Percentiles rank a stretch among this genome's conserved stretches.
Conservation (phyloP, 768 basidiomycete genomes). For the Xerocomellus intermedius region DNA sequence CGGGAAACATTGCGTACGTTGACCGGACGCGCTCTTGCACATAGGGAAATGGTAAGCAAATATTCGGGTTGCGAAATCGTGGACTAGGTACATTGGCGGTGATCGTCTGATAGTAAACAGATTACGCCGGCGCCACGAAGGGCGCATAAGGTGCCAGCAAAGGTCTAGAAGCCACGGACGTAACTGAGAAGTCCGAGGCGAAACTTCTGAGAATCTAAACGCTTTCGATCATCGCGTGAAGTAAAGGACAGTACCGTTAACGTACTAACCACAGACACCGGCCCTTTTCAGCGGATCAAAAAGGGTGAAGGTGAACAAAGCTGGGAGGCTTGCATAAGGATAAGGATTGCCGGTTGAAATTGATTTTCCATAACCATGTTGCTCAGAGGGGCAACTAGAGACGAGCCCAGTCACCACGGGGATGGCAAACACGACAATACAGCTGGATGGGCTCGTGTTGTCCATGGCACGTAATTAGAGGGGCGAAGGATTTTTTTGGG, state of each 20-base stretch:
- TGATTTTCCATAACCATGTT: slow-evolving; percentile 14
- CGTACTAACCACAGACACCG: slow-evolving; percentile 14
- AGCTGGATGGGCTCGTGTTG: not conserved
- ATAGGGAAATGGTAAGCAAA: slow-evolving; percentile 15
- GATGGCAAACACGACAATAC: not conserved
- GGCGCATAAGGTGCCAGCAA: slow-evolving; percentile 18
- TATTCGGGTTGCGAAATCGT: slow-evolving; percentile 13
- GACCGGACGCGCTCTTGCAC: slow-evolving; percentile 13
- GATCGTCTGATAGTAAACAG: slow-evolving; percentile 22
- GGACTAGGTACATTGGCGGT: slow-evolving; percentile 15
- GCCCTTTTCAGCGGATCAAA: slow-evolving; percentile 20
- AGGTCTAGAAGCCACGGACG: slow-evolving; percentile 33
- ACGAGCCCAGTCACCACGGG: slow-evolving; percentile 1
- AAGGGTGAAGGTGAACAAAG: slow-evolving; percentile 12
- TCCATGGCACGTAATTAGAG: slow-evolving; percentile 6
- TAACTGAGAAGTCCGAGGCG: slow-evolving; percentile 35
- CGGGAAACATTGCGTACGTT: slow-evolving; percentile 20
- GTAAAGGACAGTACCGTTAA: slow-evolving; percentile 11
- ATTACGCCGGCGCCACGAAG: slow-evolving; percentile 31
- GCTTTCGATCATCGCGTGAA: slow-evolving; percentile 27
- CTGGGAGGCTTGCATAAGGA: slow-evolving; percentile 17
- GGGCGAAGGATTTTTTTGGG: not conserved
- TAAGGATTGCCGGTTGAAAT: slow-evolving; percentile 17
- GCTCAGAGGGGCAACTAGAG: slow-evolving; percentile 3
- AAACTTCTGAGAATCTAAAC: slow-evolving; percentile 31